Evolutionary conservation across 73 alveolate genomes (phyloP), one percentile per base, ranked within the genome.

Genomic region (Blepharisma stoltei): DNA sequence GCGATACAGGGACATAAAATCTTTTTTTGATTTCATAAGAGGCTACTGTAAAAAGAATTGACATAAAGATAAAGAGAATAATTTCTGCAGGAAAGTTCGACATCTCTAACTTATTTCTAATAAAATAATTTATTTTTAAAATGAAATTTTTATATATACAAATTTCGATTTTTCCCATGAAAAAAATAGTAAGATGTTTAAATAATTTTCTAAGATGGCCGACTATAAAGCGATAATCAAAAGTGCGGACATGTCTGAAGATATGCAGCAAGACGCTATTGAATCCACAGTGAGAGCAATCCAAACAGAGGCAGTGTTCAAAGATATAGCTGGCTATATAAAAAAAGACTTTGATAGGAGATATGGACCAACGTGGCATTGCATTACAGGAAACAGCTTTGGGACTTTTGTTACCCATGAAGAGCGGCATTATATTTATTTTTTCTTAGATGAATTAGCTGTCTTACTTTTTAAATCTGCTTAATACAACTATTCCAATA

Each of bases 231-330:
- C 99, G 68, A 97, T 95, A 71, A 92, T 95, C 54, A 95, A 95
- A 86, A 95, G 94, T 89, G 97, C 98, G 55, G 99, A 95, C 87
- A 95, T 95, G 99, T 81, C 97, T 32, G 99, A 95, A 66, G 99
- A 95, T 80, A 95, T 95, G 99, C 94, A 93, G 83, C 94, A 95
- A 83, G 99, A 95, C 84, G 98, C 99, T 50, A 95, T 95, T 60
- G 97, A 95, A 81, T 92, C 95, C 67, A 94, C 98, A 43, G 92
- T 96, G 44, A 90, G 93, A 84, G 99, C 98, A 27, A 85, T 95
- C 55, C 98, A 95, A 86, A 93, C 94, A 88, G 94, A 91, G 88
- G 91, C 94, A 89, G 93, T 95, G 69, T 97, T 93, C 88, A 95
- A 95, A 84, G 98, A 95, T 84, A 95, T 95, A 81, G 99, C 99